Percentiles rank a stretch among this genome's conserved stretches.
phyloP scores from a whole-genome alignment of 1,284 basidiomycete species.

The Ustilago tritici region DNA sequence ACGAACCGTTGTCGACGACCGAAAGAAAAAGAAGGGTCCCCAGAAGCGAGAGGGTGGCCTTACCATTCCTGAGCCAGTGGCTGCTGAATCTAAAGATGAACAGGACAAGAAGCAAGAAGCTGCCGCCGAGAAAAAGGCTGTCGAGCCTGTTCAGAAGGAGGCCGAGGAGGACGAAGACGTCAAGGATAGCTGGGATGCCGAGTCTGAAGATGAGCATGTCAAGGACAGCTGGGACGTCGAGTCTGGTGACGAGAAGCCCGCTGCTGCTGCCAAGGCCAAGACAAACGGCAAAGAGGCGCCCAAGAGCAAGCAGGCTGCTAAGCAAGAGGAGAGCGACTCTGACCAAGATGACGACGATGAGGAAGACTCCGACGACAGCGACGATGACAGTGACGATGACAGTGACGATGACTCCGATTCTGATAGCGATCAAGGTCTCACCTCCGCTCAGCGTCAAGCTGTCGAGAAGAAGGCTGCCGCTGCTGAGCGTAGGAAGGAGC shows the following conservation, averaged over 20 bases:
- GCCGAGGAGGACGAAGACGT: conserved; percentile 60
- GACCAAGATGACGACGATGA: conserved; percentile 18
- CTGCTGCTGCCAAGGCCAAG: conserved; percentile 24
- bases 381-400: conserved; percentile 71
- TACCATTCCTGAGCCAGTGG: conserved; percentile 46
- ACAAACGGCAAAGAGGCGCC: conserved; percentile 24
- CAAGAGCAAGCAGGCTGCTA: conserved; percentile 19
- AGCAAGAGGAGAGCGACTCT: conserved; percentile 11
- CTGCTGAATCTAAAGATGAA: conserved; percentile 22
- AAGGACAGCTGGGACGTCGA: conserved; percentile 72
- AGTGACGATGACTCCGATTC: conserved; percentile 72
- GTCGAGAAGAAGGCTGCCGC: conserved; percentile 86
- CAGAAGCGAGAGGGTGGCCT: conserved; percentile 67
- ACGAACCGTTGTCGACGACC: conserved; percentile 81
- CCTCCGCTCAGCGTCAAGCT: conserved; percentile 73
- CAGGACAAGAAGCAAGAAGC: conserved; percentile 20
- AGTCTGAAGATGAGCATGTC: conserved; percentile 65
- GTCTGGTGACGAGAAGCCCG: conserved; percentile 74
- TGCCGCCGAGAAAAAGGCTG: conserved; percentile 11
- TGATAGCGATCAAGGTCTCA: conserved; percentile 68
- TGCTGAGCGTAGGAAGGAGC: conserved; percentile 81
- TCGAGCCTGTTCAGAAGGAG: conserved; percentile 57
- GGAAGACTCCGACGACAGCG: conserved; percentile 70
- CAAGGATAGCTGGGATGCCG: conserved; percentile 44
- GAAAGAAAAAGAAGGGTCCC: conserved; percentile 85